A percentile compares a stretch with the other conserved stretches of the same genome.
phyloP scores from a whole-genome alignment of 306 rosid species.

The Macrotyloma uniflorum region DNA sequence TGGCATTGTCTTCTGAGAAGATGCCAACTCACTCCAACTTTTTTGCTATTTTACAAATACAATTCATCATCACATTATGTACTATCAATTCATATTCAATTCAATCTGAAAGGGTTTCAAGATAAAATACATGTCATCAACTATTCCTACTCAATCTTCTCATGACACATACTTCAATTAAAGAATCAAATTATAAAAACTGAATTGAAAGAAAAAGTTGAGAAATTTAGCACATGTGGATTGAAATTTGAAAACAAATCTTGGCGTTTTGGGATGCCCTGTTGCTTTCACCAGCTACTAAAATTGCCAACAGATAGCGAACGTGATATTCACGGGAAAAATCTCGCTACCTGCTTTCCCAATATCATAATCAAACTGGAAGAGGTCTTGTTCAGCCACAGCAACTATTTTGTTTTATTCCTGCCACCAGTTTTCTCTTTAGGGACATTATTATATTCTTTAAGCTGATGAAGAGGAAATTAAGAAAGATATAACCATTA shows the following conservation, averaged over 20 bases:
- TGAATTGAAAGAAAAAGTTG: no score
- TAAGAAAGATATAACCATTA: neutral
- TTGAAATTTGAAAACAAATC: constrained; percentile 6
- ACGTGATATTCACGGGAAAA: neutral
- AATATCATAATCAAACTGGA: neutral
- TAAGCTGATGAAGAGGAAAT: neutral
- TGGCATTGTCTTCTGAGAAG: neutral
- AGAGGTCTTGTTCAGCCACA: neutral
- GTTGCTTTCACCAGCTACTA: neutral
- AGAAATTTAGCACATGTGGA: no score
- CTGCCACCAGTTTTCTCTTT: neutral
- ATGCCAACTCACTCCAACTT: neutral
- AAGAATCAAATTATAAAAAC: no score
- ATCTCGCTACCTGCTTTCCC: neutral
- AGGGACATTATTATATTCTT: neutral
- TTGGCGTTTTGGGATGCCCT: neutral
- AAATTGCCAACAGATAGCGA: neutral
- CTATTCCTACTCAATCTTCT: no score
- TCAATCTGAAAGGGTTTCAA: neutral
- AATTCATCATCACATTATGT: neutral
- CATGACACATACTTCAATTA: no score
- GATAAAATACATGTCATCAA: constrained; percentile 15
- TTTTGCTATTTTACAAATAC: neutral
- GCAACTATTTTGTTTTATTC: neutral
- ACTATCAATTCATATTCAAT: neutral